Conservation (phyloP, 208 protist species). For the Leishmania gerbilli region DNA sequence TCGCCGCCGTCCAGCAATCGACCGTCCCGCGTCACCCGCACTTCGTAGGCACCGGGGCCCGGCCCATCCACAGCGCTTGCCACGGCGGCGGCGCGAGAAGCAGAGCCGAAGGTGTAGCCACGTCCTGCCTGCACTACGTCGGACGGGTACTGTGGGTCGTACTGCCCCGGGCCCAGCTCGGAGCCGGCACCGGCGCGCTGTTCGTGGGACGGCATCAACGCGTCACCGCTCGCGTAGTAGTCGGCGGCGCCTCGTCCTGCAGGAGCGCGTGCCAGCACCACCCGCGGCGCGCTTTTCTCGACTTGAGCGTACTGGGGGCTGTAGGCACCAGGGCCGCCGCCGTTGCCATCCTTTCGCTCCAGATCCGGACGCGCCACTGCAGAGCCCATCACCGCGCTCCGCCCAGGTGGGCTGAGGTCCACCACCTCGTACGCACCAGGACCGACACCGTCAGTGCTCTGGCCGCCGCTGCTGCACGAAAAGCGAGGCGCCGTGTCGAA, state of each 20-base stretch:
- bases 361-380: conserved; percentile 16
- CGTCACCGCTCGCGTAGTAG: neutral
- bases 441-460: neutral
- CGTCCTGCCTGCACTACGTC: neutral
- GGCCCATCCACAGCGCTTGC: conserved; percentile 15
- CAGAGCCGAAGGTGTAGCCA: conserved; percentile 20
- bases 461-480: conserved; percentile 6
- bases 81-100: conserved; percentile 3
- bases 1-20: neutral
- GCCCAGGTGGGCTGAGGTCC: conserved; percentile 22
- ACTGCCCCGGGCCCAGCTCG: conserved; percentile 19
- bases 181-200: neutral
- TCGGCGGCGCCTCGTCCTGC: neutral
- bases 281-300: conserved; percentile 15
- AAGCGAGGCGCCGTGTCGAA: conserved; percentile 53
- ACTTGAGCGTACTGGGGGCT: conserved; percentile 29
- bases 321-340: conserved; percentile 17
- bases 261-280: conserved; percentile 19
- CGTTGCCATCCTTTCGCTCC: conserved; percentile 1
- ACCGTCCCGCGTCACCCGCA: conserved; percentile 14
- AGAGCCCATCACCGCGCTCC: conserved; percentile 37
- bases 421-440: conserved; percentile 39
- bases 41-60: conserved; percentile 55
- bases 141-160: conserved; percentile 24
- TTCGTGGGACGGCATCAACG: neutral